Evolutionary conservation across 345 rosid genomes (phyloP), one percentile per base, ranked within the genome.

Genomic region (Reutealis trisperma): DNA sequence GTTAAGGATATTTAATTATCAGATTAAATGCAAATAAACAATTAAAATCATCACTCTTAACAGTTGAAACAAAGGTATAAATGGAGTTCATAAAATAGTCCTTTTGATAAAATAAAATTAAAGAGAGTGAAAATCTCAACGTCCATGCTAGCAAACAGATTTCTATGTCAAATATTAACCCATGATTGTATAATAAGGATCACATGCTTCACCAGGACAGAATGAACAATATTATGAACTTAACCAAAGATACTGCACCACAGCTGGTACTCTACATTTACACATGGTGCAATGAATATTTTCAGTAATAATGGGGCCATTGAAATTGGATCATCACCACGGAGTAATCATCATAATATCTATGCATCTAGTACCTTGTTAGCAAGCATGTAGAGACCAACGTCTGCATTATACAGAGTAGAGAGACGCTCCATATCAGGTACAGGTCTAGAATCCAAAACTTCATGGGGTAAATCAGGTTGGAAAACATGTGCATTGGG

Each of bases 351-450:
- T 59, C 12, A 4, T 15, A 15, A 42, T 72, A 16, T 42, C 0
- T 60, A 19, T 44, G 37, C 52, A 44, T n/a, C 11, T 30, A 22
- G 12, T 86, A 93, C 99, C 98, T 93, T 95, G 87, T 95, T 93
- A 41, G 99, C 99, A 77, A 95, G 96, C 98, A 92, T 90, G 88
- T 92, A 92, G 70, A 95, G 97, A 83, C 99, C 99, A 88, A 95
- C 97, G 84, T 95, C 99, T 12, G 99, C 99, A 77, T 93, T 95
- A 32, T 93, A 95, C 1, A 90, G 81, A 42, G 98, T 95, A 58
- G 99, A 95, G 41, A 95, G 99, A 57, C 94, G 92, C 83, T 95
- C 93, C 99, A 93, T 92, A 68, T 84, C 72, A 77, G 96, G 99
- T 70, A 78, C 84, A 13, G 91, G 86, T 82, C 91, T 89, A 15